phyloP scores from a whole-genome alignment of 306 rosid species.

The Macrotyloma uniflorum region DNA sequence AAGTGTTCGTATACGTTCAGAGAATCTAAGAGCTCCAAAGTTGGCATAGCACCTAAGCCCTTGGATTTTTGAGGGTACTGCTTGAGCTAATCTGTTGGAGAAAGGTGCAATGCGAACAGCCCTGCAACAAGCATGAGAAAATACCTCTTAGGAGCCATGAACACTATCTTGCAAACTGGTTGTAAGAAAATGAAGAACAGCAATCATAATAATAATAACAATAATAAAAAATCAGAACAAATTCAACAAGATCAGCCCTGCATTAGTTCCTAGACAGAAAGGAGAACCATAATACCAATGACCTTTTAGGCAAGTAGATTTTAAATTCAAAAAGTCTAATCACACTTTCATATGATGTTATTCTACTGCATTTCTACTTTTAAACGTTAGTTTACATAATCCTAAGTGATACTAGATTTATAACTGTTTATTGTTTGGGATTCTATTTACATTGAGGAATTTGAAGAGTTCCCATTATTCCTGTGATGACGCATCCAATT shows the following conservation, averaged over 20 bases:
- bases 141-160: slow-evolving; percentile 39
- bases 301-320: slow-evolving; percentile 11
- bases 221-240: slow-evolving; percentile 16
- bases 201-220: slow-evolving; percentile 6
- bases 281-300: background rate
- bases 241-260: background rate
- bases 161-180: slow-evolving; percentile 30
- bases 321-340: background rate
- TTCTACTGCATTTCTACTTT: background rate
- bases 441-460: background rate
- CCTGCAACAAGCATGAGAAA: slow-evolving; percentile 57
- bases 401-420: background rate
- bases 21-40: slow-evolving; percentile 84
- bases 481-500: background rate
- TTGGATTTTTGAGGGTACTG: slow-evolving; percentile 81
- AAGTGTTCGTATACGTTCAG: slow-evolving; percentile 77
- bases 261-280: slow-evolving; percentile 1
- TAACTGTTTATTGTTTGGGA: background rate
- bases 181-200: background rate
- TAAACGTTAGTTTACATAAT: background rate
- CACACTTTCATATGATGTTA: slow-evolving; percentile 9
- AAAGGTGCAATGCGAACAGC: slow-evolving; percentile 97
- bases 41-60: slow-evolving; percentile 83
- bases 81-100: slow-evolving; percentile 90
- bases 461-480: background rate